phyloP scores from a whole-genome alignment of 441 rosid species.

The Populus tomentosa region DNA sequence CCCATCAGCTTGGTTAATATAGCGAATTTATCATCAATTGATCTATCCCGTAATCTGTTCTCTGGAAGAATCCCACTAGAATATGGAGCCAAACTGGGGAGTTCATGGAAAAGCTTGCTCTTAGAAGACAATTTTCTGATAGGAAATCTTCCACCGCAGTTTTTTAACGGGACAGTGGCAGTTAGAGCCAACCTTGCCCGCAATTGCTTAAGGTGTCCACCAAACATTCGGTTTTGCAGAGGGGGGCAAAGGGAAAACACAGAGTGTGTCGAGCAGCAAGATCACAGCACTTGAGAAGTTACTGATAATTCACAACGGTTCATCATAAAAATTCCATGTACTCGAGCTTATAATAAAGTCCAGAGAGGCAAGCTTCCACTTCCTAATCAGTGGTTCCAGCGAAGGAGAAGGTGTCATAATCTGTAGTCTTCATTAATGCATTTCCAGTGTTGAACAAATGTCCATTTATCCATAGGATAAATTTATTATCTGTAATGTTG shows the following conservation, averaged over 20 bases:
- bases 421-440: neutral
- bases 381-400: neutral
- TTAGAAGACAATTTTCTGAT: slow-evolving; percentile 46
- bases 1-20: slow-evolving; percentile 36
- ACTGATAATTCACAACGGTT: neutral
- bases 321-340: neutral
- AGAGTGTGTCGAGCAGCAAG: slow-evolving; percentile 29
- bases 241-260: slow-evolving; percentile 44
- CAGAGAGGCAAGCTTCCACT: neutral
- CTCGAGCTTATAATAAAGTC: neutral
- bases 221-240: slow-evolving; percentile 29
- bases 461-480: neutral
- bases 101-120: slow-evolving; percentile 47
- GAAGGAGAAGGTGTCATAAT: neutral
- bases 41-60: slow-evolving; percentile 41
- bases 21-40: slow-evolving; percentile 32
- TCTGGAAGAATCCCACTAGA: slow-evolving; percentile 37
- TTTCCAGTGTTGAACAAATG: neutral
- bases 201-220: slow-evolving; percentile 45
- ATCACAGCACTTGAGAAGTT: neutral
- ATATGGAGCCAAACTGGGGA: slow-evolving; percentile 39
- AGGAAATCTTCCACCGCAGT: slow-evolving; percentile 45
- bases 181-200: slow-evolving; percentile 48
- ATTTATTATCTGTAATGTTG: neutral
- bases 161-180: slow-evolving; percentile 15